Percentiles rank a stretch among this genome's conserved stretches.
These are phyloP conservation scores for Oxyria digyna DNA, from an alignment of 148 eudicot genomes.

Conservation along the genomic window DNA sequence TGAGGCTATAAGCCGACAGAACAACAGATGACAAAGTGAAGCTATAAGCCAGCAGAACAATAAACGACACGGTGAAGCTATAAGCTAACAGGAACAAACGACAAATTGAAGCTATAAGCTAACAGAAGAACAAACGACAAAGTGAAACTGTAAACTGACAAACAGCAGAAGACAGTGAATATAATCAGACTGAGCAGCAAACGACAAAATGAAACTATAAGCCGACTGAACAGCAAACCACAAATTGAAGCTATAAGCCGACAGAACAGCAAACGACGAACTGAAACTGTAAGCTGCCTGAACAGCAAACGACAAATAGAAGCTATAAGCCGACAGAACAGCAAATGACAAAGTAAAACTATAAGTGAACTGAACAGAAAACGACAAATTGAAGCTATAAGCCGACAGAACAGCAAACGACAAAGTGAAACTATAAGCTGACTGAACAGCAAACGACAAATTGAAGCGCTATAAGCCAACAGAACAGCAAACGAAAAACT, in stretches of 20 bases:
- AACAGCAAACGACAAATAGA: neutral
- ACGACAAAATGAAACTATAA: neutral
- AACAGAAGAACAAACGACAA: neutral
- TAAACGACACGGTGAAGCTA: neutral
- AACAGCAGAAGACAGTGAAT: no score
- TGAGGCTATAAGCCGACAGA: neutral
- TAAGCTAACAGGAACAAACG: neutral
- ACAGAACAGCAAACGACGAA: neutral
- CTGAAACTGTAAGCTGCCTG: neutral
- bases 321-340: neutral
- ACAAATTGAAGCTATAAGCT: neutral
- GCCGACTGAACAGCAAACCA: neutral
- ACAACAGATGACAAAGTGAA: neutral
- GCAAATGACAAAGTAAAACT: neutral
- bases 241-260: no score
- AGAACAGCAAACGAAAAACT: neutral
- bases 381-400: neutral
- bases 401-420: neutral
- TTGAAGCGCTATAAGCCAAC: neutral
- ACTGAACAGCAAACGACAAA: neutral
- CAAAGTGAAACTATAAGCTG: neutral
- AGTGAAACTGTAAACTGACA: neutral
- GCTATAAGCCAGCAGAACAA: neutral
- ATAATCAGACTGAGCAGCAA: no score
- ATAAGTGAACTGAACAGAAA: neutral